These are phyloP conservation scores for Rhododendron ovatum DNA, from an alignment of 148 eudicot species.

Conservation along the genomic window DNA sequence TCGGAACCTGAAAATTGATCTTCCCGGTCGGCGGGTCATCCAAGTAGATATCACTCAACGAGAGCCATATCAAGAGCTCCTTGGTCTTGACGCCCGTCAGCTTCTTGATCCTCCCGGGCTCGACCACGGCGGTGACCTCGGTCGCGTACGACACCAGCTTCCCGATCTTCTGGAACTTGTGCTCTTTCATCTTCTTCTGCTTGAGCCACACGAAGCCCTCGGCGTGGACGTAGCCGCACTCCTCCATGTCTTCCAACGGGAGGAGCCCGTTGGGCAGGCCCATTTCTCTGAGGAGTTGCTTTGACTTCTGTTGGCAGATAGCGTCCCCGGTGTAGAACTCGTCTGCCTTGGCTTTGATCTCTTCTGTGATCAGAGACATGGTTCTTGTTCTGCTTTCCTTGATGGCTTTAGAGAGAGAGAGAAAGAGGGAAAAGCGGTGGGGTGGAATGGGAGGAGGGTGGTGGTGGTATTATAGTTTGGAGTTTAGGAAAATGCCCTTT, in stretches of 20 bases:
- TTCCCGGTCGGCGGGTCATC: constrained; percentile 28
- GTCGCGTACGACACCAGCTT: constrained; percentile 41
- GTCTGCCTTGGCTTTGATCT: constrained; percentile 44
- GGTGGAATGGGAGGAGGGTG: neutral
- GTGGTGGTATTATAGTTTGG: constrained; percentile 21
- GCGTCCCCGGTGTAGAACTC: constrained; percentile 40
- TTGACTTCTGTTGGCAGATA: constrained; percentile 41
- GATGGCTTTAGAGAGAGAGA: neutral
- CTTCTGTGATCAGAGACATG: constrained; percentile 59
- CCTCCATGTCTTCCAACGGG: constrained; percentile 48
- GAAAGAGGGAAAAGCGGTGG: neutral
- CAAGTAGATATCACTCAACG: constrained; percentile 39
- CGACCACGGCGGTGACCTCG: constrained; percentile 57
- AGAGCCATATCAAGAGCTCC: constrained; percentile 66
- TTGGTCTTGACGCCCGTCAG: constrained; percentile 65
- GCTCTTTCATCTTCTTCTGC: constrained; percentile 56
- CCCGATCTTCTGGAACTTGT: constrained; percentile 57
- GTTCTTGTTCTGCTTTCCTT: neutral
- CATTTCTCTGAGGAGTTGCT: constrained; percentile 39
- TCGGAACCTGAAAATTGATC: constrained; percentile 34
- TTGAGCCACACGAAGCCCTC: constrained; percentile 70
- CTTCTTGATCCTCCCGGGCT: constrained; percentile 50
- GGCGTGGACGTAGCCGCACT: constrained; percentile 49
- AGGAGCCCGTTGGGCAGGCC: constrained; percentile 64
- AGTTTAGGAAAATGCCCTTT: constrained; percentile 16